Conservation (phyloP, 2,329 filamentous ascomycete genomes). For the Chrysosporium queenslandicum region DNA sequence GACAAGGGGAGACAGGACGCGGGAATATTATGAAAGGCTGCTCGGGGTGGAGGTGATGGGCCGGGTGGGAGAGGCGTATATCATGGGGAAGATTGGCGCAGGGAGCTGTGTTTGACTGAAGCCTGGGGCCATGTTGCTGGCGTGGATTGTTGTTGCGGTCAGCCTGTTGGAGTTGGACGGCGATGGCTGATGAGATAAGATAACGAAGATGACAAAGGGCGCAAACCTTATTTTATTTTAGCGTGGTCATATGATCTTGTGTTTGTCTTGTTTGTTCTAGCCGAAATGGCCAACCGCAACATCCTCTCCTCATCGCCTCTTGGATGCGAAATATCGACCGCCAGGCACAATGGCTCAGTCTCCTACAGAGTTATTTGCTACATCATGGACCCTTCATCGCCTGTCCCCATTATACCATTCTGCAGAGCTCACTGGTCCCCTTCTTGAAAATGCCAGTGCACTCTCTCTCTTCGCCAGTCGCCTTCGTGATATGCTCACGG, state of each 20-base stretch:
- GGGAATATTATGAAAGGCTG: constrained; percentile 15
- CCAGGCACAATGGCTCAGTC: constrained; percentile 13
- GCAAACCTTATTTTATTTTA: neutral
- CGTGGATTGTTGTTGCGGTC: no score
- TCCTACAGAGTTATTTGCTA: constrained; percentile 35
- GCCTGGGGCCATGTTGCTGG: neutral
- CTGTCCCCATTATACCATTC: constrained; percentile 46
- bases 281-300: neutral
- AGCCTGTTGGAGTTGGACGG: no score
- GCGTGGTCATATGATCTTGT: neutral
- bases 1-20: constrained; percentile 14
- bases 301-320: neutral
- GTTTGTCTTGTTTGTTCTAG: constrained; percentile 1
- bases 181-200: neutral
- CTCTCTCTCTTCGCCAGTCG: constrained; percentile 41
- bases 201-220: neutral
- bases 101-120: constrained; percentile 4
- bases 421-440: constrained; percentile 25
- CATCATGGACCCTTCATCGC: constrained; percentile 46
- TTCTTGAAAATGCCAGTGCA: constrained; percentile 28
- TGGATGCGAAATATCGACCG: neutral
- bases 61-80: constrained; percentile 5
- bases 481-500: constrained; percentile 41
- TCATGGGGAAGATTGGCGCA: constrained; percentile 12
- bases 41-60: constrained; percentile 15